A percentile compares a stretch with the other conserved stretches of the same genome.
phyloP scores from a whole-genome alignment of 495 filamentous ascomycete species.

The Xylaria nigripes region DNA sequence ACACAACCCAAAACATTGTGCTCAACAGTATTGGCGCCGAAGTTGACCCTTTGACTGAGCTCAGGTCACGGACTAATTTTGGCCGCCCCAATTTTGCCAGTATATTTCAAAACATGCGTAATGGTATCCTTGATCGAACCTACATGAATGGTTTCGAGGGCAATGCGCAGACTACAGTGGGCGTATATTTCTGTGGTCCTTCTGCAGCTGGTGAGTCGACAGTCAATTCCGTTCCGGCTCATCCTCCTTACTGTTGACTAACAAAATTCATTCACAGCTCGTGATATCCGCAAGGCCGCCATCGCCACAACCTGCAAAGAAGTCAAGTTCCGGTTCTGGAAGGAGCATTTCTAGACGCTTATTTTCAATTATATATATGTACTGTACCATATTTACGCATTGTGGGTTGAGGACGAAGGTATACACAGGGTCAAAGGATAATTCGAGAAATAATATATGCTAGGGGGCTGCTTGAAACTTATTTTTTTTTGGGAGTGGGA shows the following conservation, averaged over 20 bases:
- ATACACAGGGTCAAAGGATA: too few species aligned
- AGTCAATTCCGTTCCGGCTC: neutral
- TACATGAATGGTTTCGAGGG: conserved; percentile 78
- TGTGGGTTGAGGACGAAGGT: neutral
- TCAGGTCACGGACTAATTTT: conserved; percentile 86
- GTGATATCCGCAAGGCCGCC: conserved; percentile 77
- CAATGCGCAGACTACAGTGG: conserved; percentile 69
- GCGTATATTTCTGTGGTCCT: conserved; percentile 93
- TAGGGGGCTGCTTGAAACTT: neutral
- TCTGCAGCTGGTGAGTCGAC: conserved; percentile 39
- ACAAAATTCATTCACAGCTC: conserved; percentile 50
- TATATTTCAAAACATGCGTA: conserved; percentile 76
- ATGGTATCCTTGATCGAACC: conserved; percentile 73
- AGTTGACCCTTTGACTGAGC: conserved; percentile 84
- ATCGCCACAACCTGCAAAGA: conserved; percentile 60
- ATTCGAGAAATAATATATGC: neutral
- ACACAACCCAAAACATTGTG: conserved; percentile 93
- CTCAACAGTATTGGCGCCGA: conserved; percentile 84
- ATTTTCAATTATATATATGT: conserved; percentile 4
- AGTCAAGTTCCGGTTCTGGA: conserved; percentile 97
- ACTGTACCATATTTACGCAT: conserved; percentile 10
- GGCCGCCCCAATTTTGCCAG: conserved; percentile 84
- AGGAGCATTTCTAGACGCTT: conserved; percentile 65
- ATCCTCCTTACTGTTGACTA: conserved; percentile 12
- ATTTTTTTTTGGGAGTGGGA: too few species aligned